Evolutionary conservation across 169 alveolate genomes (phyloP).

Genomic region (Plasmodium vinckei): DNA sequence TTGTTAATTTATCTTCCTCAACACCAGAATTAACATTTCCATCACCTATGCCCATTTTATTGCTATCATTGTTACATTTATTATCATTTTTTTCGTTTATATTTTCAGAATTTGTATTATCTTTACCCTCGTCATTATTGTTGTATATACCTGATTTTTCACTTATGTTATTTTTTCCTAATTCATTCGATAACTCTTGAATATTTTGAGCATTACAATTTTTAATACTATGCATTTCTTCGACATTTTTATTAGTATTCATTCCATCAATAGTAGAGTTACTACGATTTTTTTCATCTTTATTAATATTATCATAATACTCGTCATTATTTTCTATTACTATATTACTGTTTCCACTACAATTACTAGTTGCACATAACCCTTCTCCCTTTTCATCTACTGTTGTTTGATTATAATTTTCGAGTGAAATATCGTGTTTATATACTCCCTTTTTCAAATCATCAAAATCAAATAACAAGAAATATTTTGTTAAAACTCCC

Average conservation of each 20-base stretch:
- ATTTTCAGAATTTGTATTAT: neutral
- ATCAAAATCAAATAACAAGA: constrained; percentile 60
- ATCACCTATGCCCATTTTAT: neutral
- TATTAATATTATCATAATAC: neutral
- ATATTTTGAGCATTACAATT: too few species aligned
- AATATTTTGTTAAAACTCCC: constrained; percentile 77
- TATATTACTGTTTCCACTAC: neutral
- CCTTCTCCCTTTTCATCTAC: neutral
- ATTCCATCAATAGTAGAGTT: neutral
- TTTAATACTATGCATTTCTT: neutral
- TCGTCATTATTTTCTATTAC: too few species aligned
- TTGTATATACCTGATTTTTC: neutral
- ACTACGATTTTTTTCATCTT: neutral
- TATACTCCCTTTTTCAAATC: constrained; percentile 28
- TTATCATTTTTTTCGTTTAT: neutral
- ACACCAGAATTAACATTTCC: neutral
- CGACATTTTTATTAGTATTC: neutral
- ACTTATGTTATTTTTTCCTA: neutral
- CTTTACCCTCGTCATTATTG: neutral
- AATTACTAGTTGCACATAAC: neutral
- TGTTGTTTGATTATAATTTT: constrained; percentile 6
- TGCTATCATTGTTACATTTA: neutral
- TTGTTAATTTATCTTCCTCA: neutral
- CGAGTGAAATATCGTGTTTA: neutral
- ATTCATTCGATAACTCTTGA: too few species aligned